phyloP scores from a whole-genome alignment of 495 filamentous ascomycete species.

The Chaetomium fimeti region DNA sequence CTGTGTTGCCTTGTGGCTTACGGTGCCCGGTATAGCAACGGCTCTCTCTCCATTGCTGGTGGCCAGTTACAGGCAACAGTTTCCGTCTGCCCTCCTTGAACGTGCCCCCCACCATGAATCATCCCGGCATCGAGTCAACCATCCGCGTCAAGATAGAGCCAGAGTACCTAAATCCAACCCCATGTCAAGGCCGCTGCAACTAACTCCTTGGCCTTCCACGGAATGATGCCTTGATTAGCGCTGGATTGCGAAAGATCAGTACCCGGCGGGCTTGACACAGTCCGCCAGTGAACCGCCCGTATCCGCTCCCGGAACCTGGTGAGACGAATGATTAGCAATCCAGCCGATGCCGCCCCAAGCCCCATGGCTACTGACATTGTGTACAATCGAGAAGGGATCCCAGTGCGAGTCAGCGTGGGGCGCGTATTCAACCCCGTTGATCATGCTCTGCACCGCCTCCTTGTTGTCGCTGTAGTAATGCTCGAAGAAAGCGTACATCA shows the following conservation, averaged over 20 bases:
- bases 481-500: not conserved
- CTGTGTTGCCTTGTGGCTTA: no score
- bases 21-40: no score
- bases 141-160: no score
- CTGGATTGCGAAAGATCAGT: not conserved
- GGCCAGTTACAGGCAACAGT: no score
- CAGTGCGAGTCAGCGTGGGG: not conserved
- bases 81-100: no score
- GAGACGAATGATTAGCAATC: not conserved
- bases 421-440: not conserved
- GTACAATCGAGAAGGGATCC: not conserved
- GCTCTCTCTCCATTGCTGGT: no score
- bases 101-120: no score
- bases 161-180: no score
- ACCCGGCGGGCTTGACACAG: slow-evolving; percentile 1
- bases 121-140: no score
- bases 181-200: no score
- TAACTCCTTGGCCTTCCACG: no score
- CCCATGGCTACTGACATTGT: not conserved
- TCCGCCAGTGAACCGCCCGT: not conserved
- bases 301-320: not conserved
- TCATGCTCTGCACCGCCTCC: not conserved
- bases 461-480: not conserved
- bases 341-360: not conserved
- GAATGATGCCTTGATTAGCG: no score